These are phyloP conservation scores for Pezicula carpinea DNA, from an alignment of 2,329 filamentous ascomycete genomes.

Conservation along the genomic window DNA sequence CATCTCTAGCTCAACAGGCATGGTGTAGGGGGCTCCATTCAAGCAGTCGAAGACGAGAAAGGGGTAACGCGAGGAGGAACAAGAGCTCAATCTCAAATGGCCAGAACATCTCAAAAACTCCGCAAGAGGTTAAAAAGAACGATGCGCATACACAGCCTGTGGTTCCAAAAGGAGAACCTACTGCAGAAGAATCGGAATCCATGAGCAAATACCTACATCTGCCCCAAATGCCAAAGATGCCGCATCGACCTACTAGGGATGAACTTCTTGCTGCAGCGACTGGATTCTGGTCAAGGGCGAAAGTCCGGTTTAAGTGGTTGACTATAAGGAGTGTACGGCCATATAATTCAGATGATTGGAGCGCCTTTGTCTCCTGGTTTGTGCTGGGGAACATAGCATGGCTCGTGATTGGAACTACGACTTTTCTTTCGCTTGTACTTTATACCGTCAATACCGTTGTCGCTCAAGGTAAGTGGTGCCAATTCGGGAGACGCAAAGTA, in stretches of 20 bases:
- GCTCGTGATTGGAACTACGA: slow-evolving; percentile 95
- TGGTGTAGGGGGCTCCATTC: slow-evolving; percentile 27
- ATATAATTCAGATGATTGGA: slow-evolving; percentile 95
- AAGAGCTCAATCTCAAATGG: slow-evolving; percentile 27
- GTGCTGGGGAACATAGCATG: slow-evolving; percentile 89
- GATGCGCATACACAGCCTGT: slow-evolving; percentile 10
- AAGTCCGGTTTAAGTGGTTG: slow-evolving; percentile 95
- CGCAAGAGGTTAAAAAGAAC: slow-evolving; percentile 16
- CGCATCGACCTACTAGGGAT: slow-evolving; percentile 89
- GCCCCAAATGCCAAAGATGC: slow-evolving; percentile 58
- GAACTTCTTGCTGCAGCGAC: slow-evolving; percentile 88
- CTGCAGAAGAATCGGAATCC: slow-evolving; percentile 14
- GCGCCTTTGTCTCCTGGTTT: slow-evolving; percentile 93
- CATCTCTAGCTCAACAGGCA: slow-evolving; percentile 14
- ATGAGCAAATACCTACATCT: slow-evolving; percentile 52
- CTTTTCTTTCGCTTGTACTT: slow-evolving; percentile 90
- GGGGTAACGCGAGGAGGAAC: slow-evolving; percentile 20
- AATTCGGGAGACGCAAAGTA: slow-evolving; percentile 14
- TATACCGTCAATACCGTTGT: slow-evolving; percentile 93
- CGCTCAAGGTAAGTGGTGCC: slow-evolving; percentile 65
- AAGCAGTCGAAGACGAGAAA: slow-evolving; percentile 20
- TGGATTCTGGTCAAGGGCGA: slow-evolving; percentile 85
- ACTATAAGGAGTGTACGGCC: slow-evolving; percentile 90
- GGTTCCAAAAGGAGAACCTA: slow-evolving; percentile 10
- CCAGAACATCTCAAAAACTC: slow-evolving; percentile 13